phyloP scores from a whole-genome alignment of 2,329 filamentous ascomycete genomes.

The Cercospora sp. region DNA sequence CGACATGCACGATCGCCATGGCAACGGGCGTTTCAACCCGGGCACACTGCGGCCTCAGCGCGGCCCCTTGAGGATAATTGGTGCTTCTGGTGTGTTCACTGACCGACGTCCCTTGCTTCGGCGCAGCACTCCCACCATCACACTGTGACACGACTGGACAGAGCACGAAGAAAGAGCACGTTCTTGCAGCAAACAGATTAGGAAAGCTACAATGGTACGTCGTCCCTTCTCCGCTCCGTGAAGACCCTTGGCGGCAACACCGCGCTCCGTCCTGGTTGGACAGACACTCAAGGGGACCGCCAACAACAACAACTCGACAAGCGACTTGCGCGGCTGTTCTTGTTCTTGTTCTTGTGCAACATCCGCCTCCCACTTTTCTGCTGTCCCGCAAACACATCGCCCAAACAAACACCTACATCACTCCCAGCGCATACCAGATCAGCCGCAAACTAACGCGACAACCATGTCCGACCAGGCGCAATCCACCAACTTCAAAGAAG shows the following conservation, averaged over 20 bases:
- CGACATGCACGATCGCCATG: neutral
- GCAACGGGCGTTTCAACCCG: slow-evolving; percentile 2
- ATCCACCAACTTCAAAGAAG: slow-evolving; percentile 99
- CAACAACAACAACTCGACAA: neutral
- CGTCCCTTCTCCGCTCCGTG: neutral
- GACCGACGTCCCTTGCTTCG: slow-evolving; percentile 10
- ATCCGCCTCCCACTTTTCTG: neutral
- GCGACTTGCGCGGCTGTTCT: neutral
- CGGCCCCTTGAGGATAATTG: slow-evolving; percentile 1
- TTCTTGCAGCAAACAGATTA: neutral
- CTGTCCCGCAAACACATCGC: neutral
- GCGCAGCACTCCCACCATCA: neutral
- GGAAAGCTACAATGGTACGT: slow-evolving; percentile 14
- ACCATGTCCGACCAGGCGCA: slow-evolving; percentile 56
- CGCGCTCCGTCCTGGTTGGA: slow-evolving; percentile 4
- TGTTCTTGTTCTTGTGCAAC: too few relatives aligned
- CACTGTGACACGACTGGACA: neutral
- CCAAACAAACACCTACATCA: neutral
- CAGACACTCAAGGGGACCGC: neutral
- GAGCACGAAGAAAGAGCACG: neutral
- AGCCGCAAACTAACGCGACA: slow-evolving; percentile 21
- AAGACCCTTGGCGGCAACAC: neutral
- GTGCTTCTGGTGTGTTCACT: neutral
- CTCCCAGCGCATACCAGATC: neutral
- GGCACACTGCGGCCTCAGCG: slow-evolving; percentile 12